These are phyloP conservation scores for Lactarius evosmus DNA, from an alignment of 768 basidiomycete species.

Conservation along the genomic window DNA sequence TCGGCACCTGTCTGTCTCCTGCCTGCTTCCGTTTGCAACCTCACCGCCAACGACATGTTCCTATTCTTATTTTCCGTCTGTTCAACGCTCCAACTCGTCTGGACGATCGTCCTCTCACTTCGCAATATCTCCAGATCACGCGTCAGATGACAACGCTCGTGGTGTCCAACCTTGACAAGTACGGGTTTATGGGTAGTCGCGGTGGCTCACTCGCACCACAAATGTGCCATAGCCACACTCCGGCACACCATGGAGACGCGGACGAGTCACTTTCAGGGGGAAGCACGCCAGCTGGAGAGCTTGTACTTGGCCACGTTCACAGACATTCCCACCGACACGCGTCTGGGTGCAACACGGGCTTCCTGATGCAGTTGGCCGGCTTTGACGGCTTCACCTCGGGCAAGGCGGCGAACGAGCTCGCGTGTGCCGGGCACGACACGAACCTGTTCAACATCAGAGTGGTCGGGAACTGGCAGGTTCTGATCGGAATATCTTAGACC, in stretches of 20 bases:
- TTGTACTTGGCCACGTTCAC: constrained; percentile 43
- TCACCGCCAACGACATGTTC: constrained; percentile 76
- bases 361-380: constrained; percentile 88
- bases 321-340: constrained; percentile 43
- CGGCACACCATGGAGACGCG: constrained; percentile 35
- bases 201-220: constrained; percentile 66
- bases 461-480: constrained; percentile 74
- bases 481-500: no score
- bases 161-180: constrained; percentile 91
- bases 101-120: constrained; percentile 87
- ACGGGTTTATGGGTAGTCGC: constrained; percentile 95
- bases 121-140: constrained; percentile 89
- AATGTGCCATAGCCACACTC: constrained; percentile 71
- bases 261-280: constrained; percentile 49
- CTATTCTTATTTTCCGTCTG: constrained; percentile 77
- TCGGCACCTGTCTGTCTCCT: constrained; percentile 63
- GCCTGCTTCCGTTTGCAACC: constrained; percentile 62
- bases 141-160: constrained; percentile 96
- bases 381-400: constrained; percentile 93
- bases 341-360: constrained; percentile 48
- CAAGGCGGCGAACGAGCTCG: constrained; percentile 82
- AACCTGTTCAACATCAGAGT: constrained; percentile 93
- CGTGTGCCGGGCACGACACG: constrained; percentile 64
- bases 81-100: constrained; percentile 91
- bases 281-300: constrained; percentile 22